These are phyloP conservation scores for Golubevia pallescens DNA, from an alignment of 1,284 basidiomycete genomes.

Conservation along the genomic window DNA sequence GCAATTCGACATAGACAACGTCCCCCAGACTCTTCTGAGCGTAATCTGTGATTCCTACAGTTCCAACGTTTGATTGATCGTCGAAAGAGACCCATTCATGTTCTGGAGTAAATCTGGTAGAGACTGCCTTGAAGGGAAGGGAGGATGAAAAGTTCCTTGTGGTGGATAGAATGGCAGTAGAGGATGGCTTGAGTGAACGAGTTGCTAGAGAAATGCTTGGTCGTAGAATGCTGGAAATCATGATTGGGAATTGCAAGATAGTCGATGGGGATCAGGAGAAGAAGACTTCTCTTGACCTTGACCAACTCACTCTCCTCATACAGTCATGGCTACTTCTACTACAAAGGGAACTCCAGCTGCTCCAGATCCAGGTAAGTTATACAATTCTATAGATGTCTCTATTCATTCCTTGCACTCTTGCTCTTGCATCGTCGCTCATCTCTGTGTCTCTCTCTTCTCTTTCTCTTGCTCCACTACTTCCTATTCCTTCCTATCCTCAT, in stretches of 20 bases:
- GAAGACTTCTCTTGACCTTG: background rate
- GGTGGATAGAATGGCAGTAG: background rate
- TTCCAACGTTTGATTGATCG: conserved; percentile 78
- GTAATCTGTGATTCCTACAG: conserved; percentile 88
- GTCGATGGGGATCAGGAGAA: background rate
- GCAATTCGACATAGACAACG: conserved; percentile 96
- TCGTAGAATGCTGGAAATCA: background rate
- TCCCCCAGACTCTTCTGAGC: conserved; percentile 92
- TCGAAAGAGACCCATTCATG: conserved; percentile 90
- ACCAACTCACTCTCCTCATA: background rate
- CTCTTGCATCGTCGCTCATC: conserved; percentile 7
- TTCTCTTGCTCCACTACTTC: background rate
- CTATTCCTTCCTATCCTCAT: conserved; percentile 1
- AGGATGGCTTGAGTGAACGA: background rate
- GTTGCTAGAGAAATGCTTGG: background rate
- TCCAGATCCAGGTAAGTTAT: background rate
- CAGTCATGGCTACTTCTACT: conserved; percentile 1
- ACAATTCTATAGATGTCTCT: no score
- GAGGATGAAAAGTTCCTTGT: background rate
- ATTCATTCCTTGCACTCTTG: background rate
- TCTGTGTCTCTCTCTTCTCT: conserved; percentile 3
- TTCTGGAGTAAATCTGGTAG: conserved; percentile 71
- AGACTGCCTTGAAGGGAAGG: background rate
- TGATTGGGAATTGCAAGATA: background rate
- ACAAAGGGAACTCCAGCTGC: background rate